Evolutionary conservation across 2,329 filamentous ascomycete species (phyloP).

Genomic region (Onygena corvina): DNA sequence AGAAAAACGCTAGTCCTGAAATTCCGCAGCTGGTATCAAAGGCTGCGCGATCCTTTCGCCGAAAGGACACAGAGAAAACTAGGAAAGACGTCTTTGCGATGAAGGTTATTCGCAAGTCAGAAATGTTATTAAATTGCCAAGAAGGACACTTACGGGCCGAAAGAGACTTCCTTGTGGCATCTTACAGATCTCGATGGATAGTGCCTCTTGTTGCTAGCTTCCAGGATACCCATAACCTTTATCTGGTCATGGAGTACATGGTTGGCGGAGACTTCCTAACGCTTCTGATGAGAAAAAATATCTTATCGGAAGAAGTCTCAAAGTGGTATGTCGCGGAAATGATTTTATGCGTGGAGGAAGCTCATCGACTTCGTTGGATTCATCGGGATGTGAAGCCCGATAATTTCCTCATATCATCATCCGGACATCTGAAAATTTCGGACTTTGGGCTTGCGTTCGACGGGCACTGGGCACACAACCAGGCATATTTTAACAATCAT

Average conservation of each 20-base stretch:
- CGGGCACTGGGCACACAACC: constrained; percentile 87
- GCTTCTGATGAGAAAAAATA: constrained; percentile 70
- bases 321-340: constrained; percentile 91
- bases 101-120: constrained; percentile 91
- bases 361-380: constrained; percentile 77
- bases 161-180: constrained; percentile 78
- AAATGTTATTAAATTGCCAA: constrained; percentile 82
- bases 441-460: constrained; percentile 95
- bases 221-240: constrained; percentile 71
- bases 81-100: constrained; percentile 68
- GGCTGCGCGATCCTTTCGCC: constrained; percentile 14
- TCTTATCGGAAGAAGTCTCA: constrained; percentile 64
- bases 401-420: constrained; percentile 83
- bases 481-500: constrained; percentile 72
- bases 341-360: constrained; percentile 88
- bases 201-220: constrained; percentile 81
- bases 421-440: constrained; percentile 86
- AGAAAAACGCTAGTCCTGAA: constrained; percentile 34
- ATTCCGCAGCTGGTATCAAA: constrained; percentile 9
- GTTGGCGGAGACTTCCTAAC: constrained; percentile 89
- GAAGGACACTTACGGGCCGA: constrained; percentile 88
- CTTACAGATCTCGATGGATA: constrained; percentile 80
- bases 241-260: constrained; percentile 98
- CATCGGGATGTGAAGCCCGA: constrained; percentile 95
- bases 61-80: constrained; percentile 15